Percentiles rank a stretch among this genome's conserved stretches.
These are phyloP conservation scores for Colletotrichum tamarilloi DNA, from an alignment of 2,329 filamentous ascomycete genomes.

Conservation along the genomic window DNA sequence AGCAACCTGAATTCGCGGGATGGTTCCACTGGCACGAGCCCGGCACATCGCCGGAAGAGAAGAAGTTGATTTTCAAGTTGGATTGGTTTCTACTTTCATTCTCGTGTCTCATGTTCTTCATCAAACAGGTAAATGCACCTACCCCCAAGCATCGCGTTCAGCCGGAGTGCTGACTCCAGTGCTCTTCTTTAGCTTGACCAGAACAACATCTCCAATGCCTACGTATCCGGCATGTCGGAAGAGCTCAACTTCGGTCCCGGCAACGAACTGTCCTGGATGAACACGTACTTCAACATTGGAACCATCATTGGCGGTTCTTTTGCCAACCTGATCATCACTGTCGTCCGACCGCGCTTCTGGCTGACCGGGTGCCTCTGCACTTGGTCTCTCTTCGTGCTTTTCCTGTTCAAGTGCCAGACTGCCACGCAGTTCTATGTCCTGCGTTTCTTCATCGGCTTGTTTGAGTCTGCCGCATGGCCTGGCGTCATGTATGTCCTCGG, in stretches of 20 bases:
- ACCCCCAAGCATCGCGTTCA: neutral
- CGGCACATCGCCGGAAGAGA: constrained; percentile 52
- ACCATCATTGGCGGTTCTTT: constrained; percentile 57
- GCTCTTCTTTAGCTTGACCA: constrained; percentile 48
- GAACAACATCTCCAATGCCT: constrained; percentile 60
- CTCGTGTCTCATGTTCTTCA: constrained; percentile 58
- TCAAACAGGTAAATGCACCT: constrained; percentile 47
- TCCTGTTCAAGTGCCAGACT: constrained; percentile 52
- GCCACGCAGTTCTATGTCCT: constrained; percentile 57
- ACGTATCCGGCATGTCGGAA: constrained; percentile 58
- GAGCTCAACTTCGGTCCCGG: constrained; percentile 54
- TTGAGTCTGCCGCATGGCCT: constrained; percentile 66
- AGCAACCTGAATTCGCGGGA: constrained; percentile 17
- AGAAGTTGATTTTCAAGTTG: constrained; percentile 59
- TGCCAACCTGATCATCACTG: constrained; percentile 56
- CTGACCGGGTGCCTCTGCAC: constrained; percentile 49
- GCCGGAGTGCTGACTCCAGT: neutral
- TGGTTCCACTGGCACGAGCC: constrained; percentile 57
- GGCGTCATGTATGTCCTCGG: constrained; percentile 66
- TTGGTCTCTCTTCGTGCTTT: constrained; percentile 54
- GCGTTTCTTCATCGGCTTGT: constrained; percentile 64
- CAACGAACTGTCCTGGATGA: constrained; percentile 57
- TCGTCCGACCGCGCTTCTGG: constrained; percentile 55
- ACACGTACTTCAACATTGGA: constrained; percentile 59
- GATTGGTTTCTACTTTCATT: constrained; percentile 57